A percentile compares a stretch with the other conserved stretches of the same genome.
Conservation (phyloP, 495 filamentous ascomycete genomes). For the Hypoxylon lienhwacheense region DNA sequence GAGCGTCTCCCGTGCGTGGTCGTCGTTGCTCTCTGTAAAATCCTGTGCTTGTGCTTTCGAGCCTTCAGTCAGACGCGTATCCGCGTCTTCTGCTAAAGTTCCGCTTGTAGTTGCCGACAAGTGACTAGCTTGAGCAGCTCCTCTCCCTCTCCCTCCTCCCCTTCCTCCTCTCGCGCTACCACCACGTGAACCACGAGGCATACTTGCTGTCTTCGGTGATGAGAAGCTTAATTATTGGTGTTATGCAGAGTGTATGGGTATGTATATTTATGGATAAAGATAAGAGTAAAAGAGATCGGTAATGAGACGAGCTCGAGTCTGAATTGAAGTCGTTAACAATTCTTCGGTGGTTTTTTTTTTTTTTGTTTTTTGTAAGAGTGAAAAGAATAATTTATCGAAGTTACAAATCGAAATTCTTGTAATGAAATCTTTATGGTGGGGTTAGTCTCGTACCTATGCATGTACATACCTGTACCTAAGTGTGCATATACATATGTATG, state of each 20-base stretch:
- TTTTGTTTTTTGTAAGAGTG: too few relatives aligned
- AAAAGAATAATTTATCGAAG: too few relatives aligned
- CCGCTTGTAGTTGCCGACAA: constrained; percentile 12
- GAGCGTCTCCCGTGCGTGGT: neutral
- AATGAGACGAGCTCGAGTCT: too few relatives aligned
- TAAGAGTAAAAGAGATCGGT: too few relatives aligned
- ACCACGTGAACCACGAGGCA: constrained; percentile 30
- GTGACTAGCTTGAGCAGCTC: constrained; percentile 18
- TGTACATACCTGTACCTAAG: too few relatives aligned
- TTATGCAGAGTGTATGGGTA: too few relatives aligned
- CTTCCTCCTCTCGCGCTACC: constrained; percentile 14
- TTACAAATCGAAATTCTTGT: too few relatives aligned
- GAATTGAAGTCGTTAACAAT: too few relatives aligned
- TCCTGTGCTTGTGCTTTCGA: constrained; percentile 10
- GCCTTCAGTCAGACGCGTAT: constrained; percentile 2
- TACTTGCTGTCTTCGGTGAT: constrained; percentile 13
- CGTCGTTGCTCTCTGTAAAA: constrained; percentile 7
- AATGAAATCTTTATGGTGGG: constrained; percentile 44
- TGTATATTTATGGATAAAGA: too few relatives aligned
- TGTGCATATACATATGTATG: neutral
- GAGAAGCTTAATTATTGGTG: neutral
- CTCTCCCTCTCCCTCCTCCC: constrained; percentile 18
- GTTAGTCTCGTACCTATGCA: constrained; percentile 1
- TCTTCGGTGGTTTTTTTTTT: too few relatives aligned
- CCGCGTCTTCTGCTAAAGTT: constrained; percentile 15